Evolutionary conservation across 306 rosid genomes (phyloP), one percentile per base, ranked within the genome.

Genomic region (Gillenia trifoliata): DNA sequence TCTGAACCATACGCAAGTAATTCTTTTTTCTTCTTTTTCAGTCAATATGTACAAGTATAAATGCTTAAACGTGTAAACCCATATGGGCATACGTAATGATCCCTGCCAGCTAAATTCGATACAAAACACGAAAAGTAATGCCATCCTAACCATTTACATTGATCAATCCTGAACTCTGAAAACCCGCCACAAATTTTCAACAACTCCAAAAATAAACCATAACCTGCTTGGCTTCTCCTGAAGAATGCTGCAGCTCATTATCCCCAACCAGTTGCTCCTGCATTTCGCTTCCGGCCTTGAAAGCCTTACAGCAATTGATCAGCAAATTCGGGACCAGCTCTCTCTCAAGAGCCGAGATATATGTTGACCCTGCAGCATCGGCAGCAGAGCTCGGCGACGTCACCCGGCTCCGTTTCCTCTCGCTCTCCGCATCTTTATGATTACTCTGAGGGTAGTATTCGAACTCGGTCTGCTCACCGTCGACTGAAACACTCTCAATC

Each of bases 161-260:
- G 17, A 60, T 60, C 59, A 38, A 70, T n/a, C 64, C 10, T 12
- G 9, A 70, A 12, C 45, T 22, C 22, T 50, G 19, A 50, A 69
- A 71, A 71, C 72, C 56, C 61, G 4, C 20, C 40, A 41, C 23
- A 1, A 23, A 11, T 30, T 11, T 16, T 47, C 40, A 68, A 15
- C 45, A 38, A 74, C 30, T 56, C 67, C 11, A 74, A 73, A 59
- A 71, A 70, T 78, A 80, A 83, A 83, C 79, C 71, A 77, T 70
- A 80, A 88, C 97, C 97, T 94, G 97, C 79, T 91, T 94, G 74
- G 84, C 79, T 78, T 94, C 95, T 9, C 81, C 85, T 19, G 93
- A 54, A 19, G 86, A 59, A 30, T 28, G 73, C 17, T 79, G 93
- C 75, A 76, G 73, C 78, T 93, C 98, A 57, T 85, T 93, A 75